Percentiles rank a stretch among this genome's conserved stretches.
phyloP scores from a whole-genome alignment of 768 basidiomycete genomes.

The Pisolithus sp. region DNA sequence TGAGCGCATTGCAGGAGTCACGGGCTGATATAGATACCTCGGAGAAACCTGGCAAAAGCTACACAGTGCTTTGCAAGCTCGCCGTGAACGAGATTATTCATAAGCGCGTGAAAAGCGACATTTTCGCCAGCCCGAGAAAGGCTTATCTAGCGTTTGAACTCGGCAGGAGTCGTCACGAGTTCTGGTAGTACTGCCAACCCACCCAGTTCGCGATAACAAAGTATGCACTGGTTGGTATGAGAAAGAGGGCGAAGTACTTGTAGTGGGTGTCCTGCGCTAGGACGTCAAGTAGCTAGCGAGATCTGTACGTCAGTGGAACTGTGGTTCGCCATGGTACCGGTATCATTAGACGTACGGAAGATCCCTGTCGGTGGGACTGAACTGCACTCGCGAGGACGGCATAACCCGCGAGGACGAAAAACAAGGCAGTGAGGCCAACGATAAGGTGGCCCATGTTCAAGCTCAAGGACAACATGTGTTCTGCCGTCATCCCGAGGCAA shows the following conservation, averaged over 20 bases:
- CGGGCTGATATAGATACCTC: no score
- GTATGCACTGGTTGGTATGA: conserved; percentile 77
- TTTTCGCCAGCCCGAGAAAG: no score
- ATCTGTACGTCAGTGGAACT: conserved; percentile 15
- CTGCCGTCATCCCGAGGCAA: conserved; percentile 23
- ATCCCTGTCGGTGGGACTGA: conserved; percentile 49
- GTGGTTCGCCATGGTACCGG: background rate
- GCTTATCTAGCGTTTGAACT: background rate
- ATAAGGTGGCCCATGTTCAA: conserved; percentile 40
- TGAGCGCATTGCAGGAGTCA: no score
- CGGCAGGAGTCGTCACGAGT: conserved; percentile 47
- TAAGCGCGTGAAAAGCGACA: no score
- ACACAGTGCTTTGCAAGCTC: no score
- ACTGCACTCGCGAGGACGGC: conserved; percentile 60
- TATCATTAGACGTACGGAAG: conserved; percentile 35
- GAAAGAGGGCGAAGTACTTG: conserved; percentile 77
- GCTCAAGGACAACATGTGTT: conserved; percentile 20
- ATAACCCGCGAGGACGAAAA: conserved; percentile 55
- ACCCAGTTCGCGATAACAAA: conserved; percentile 99
- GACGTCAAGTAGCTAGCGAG: conserved; percentile 50
- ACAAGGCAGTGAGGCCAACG: conserved; percentile 39
- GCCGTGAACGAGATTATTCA: no score
- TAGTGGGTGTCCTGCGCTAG: conserved; percentile 76
- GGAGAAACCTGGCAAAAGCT: no score
- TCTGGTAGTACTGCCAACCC: conserved; percentile 95